These are phyloP conservation scores for Pseudogymnoascus pannorum DNA, from an alignment of 2,329 filamentous ascomycete species.

Conservation along the genomic window DNA sequence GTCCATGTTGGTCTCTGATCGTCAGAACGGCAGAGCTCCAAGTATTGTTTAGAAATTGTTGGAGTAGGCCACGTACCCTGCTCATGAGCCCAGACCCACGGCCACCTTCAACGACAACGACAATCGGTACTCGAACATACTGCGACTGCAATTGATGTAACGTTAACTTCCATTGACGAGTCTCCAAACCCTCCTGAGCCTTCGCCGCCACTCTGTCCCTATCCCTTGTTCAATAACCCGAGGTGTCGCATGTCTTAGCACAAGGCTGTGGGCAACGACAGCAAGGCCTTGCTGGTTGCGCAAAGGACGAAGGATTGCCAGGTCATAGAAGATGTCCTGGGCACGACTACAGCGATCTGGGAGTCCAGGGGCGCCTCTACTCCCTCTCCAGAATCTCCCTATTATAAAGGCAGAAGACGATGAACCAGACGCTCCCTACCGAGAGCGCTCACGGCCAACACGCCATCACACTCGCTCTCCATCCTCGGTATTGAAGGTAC, in stretches of 20 bases:
- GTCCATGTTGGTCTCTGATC: conserved; percentile 5
- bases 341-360: conserved; percentile 24
- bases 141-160: not conserved
- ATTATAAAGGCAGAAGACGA: conserved; percentile 18
- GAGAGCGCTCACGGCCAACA: conserved; percentile 21
- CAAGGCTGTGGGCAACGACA: conserved; percentile 23
- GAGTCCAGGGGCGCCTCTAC: conserved; percentile 22
- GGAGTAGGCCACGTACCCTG: conserved; percentile 6
- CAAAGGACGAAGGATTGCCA: conserved; percentile 8
- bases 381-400: conserved; percentile 27
- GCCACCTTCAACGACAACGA: not conserved
- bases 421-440: conserved; percentile 22
- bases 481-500: conserved; percentile 29
- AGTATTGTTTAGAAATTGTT: conserved; percentile 7
- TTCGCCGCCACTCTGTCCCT: not conserved
- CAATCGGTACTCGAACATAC: not conserved
- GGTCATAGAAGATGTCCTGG: conserved; percentile 25
- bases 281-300: conserved; percentile 27
- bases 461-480: conserved; percentile 24
- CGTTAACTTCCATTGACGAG: conserved; percentile 1
- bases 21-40: conserved; percentile 5
- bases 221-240: not conserved
- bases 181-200: not conserved
- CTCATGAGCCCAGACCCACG: not conserved
- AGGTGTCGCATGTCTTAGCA: conserved; percentile 26